Conservation (phyloP, 2,329 filamentous ascomycete genomes). For the Penicillium sp. region DNA sequence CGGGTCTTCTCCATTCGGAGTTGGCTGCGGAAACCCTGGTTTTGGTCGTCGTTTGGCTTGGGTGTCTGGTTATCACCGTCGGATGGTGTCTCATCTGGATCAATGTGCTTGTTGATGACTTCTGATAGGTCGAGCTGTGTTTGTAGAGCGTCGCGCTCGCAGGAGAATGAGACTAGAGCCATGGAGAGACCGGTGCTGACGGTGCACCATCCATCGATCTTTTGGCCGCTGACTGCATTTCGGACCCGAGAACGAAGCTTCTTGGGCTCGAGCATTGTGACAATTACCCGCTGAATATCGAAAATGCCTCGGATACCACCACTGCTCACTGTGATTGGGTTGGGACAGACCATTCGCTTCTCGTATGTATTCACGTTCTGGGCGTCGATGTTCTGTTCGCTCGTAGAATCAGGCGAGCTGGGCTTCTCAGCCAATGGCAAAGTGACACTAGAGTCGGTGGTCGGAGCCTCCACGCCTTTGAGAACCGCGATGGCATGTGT, state of each 20-base stretch:
- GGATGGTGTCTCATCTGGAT: background rate
- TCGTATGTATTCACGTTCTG: background rate
- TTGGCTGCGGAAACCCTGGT: background rate
- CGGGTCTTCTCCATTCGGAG: background rate
- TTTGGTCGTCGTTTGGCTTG: background rate
- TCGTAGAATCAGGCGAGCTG: background rate
- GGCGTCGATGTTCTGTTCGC: background rate
- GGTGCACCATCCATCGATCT: conserved; percentile 19
- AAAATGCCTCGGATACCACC: conserved; percentile 17
- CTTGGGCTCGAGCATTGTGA: conserved; percentile 13
- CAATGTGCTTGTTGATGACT: background rate
- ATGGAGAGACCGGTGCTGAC: conserved; percentile 1
- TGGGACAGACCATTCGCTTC: conserved; percentile 5
- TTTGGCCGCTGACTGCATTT: conserved; percentile 9
- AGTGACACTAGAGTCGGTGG: background rate
- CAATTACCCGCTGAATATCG: conserved; percentile 17
- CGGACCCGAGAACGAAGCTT: conserved; percentile 9
- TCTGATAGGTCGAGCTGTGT: background rate
- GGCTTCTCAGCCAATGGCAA: background rate
- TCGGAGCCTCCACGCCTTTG: background rate
- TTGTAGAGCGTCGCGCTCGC: background rate
- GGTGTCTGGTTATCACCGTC: background rate
- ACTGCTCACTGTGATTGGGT: conserved; percentile 16
- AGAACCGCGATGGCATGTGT: background rate
- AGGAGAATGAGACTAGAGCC: background rate